Base-by-base conservation (phyloP, 768 basidiomycete species). In the Arthromyces matolae region DNA sequence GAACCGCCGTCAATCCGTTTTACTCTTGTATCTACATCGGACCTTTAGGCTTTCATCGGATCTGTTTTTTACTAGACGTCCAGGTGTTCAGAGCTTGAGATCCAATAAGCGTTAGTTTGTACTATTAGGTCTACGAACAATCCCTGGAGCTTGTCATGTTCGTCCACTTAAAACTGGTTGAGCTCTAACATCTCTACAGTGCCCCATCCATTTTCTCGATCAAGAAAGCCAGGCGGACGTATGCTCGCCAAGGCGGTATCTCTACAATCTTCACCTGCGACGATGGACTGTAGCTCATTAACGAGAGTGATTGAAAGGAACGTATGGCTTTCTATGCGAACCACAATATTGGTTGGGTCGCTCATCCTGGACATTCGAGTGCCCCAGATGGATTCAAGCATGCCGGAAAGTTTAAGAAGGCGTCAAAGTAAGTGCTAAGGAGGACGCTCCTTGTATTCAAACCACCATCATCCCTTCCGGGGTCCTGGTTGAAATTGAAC, bases 91-190 rank as follows among this genome's bases (percentile, higher is more conserved):
- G n/a, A n/a, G n/a, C n/a, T n/a, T n/a, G n/a, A n/a, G n/a, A n/a
- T n/a, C n/a, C n/a, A n/a, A n/a, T n/a, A n/a, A n/a, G n/a, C n/a
- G n/a, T n/a, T n/a, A n/a, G n/a, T n/a, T n/a, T n/a, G n/a, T n/a
- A n/a, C n/a, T n/a, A n/a, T n/a, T n/a, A n/a, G n/a, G 90, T 93
- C 22, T 93, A 93, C 71, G 93, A 93, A 61, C 88, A 90, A 60
- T 83, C 79, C 51, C 65, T 90, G 27, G 78, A 81, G 29, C 67
- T 83, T 56, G 85, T 83, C 0, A 90, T 90, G 84, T 87, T 20
- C 44, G 7, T 9, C 32, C 32, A 19, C 27, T 5, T 18, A 14
- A 6, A 36, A n/a, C n/a, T 23, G 2, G 5, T 5, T 27, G 8
- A n/a, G 7, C 29, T 19, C 19, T 23, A n/a, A 36, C 42, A 53